Conservation (phyloP, 768 basidiomycete genomes). For the Tylopilus rubrobrunneus region DNA sequence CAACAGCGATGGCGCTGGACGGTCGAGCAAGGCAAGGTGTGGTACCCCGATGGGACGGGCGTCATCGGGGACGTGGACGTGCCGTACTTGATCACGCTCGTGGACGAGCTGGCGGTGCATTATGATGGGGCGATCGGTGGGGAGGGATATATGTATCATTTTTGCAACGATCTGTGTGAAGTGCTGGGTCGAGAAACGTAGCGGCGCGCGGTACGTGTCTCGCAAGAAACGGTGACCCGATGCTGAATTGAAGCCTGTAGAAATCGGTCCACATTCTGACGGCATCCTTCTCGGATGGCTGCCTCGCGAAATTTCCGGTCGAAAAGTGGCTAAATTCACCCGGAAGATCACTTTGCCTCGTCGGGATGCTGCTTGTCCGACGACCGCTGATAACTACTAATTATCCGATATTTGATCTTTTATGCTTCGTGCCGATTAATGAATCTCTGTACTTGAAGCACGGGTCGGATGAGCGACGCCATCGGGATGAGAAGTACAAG, state of each 20-base stretch:
- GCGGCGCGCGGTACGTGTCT: background rate
- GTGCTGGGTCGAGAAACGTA: background rate
- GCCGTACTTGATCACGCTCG: conserved; percentile 37
- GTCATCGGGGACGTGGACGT: conserved; percentile 35
- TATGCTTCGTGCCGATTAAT: background rate
- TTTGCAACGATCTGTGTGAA: conserved; percentile 20
- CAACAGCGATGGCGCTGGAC: conserved; percentile 82
- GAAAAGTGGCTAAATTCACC: background rate
- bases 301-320: background rate
- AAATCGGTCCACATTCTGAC: background rate
- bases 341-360: too few relatives aligned
- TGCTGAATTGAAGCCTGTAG: background rate
- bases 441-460: background rate
- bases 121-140: conserved; percentile 24
- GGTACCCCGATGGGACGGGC: conserved; percentile 43
- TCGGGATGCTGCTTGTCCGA: background rate
- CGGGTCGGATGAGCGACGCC: background rate
- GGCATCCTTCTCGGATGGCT: too few relatives aligned
- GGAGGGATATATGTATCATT: conserved; percentile 25
- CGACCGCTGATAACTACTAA: background rate
- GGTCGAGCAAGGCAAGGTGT: conserved; percentile 44
- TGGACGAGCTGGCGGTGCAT: conserved; percentile 35
- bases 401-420: background rate
- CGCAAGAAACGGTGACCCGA: background rate
- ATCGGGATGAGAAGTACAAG: background rate